Conservation (phyloP, 2,329 filamentous ascomycete species). For the Fusarium sublunatum region DNA sequence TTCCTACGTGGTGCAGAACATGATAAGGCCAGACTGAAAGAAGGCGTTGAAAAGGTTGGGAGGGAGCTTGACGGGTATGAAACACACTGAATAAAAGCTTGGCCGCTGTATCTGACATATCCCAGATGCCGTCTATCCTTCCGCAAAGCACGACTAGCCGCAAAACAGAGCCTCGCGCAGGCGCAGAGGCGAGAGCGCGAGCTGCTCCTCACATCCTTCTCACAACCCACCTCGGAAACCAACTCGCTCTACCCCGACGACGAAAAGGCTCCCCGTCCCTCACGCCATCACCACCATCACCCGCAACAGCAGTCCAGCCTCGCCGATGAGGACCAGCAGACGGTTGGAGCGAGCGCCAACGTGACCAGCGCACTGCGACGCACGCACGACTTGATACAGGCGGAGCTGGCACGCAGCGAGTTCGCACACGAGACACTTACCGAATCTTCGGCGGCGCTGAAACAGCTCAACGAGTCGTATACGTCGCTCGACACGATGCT, state of each 20-base stretch:
- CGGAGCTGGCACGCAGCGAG: constrained; percentile 84
- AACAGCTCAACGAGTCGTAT: constrained; percentile 84
- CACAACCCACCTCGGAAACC: constrained; percentile 54
- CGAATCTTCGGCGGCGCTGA: constrained; percentile 85
- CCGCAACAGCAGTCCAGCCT: constrained; percentile 53
- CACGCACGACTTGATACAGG: constrained; percentile 87
- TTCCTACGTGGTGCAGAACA: constrained; percentile 69
- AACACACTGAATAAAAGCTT: not conserved
- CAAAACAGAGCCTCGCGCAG: constrained; percentile 77
- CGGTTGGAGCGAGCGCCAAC: constrained; percentile 80
- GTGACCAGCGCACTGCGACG: constrained; percentile 85
- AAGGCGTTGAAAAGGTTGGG: constrained; percentile 73
- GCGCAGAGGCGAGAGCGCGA: constrained; percentile 82
- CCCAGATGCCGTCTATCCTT: constrained; percentile 72
- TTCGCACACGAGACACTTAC: constrained; percentile 91
- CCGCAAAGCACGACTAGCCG: constrained; percentile 82
- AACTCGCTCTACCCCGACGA: constrained; percentile 46
- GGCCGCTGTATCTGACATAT: constrained; percentile 12
- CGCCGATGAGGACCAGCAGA: constrained; percentile 76
- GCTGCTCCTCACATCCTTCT: constrained; percentile 75
- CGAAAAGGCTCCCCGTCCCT: constrained; percentile 41
- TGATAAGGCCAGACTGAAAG: constrained; percentile 73
- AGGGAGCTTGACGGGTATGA: constrained; percentile 77
- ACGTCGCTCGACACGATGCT: constrained; percentile 81
- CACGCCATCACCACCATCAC: constrained; percentile 39